Percentiles rank a stretch among this genome's conserved stretches.
phyloP scores from a whole-genome alignment of 805 yeast species.

The Debaryomyces maramus region DNA sequence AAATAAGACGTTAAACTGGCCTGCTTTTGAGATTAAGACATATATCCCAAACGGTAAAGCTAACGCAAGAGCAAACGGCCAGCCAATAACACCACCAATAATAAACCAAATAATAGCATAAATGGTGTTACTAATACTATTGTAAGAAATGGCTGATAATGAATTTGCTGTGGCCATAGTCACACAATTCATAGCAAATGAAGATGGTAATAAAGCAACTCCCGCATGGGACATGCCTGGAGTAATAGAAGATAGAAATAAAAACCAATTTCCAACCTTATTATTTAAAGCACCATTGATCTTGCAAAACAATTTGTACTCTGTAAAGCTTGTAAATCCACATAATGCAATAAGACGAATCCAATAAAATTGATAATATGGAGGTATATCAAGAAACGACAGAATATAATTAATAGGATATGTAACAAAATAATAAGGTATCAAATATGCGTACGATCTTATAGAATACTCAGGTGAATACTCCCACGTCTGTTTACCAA shows the following conservation, averaged over 20 bases:
- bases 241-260: slow-evolving; percentile 58
- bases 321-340: slow-evolving; percentile 47
- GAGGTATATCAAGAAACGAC: slow-evolving; percentile 15
- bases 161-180: slow-evolving; percentile 45
- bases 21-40: slow-evolving; percentile 5
- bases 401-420: slow-evolving; percentile 19
- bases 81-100: slow-evolving; percentile 79
- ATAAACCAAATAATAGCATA: slow-evolving; percentile 44
- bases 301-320: slow-evolving; percentile 49
- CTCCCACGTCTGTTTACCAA: slow-evolving; percentile 96
- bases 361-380: slow-evolving; percentile 49
- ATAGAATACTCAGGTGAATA: slow-evolving; percentile 88
- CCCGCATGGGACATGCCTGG: slow-evolving; percentile 92
- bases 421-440: slow-evolving; percentile 44
- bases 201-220: slow-evolving; percentile 80
- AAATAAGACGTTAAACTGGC: slow-evolving; percentile 5
- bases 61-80: slow-evolving; percentile 82
- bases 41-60: slow-evolving; percentile 59
- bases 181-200: slow-evolving; percentile 58
- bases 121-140: slow-evolving; percentile 7
- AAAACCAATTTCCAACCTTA: slow-evolving; percentile 56
- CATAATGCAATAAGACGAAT: slow-evolving; percentile 44
- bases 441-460: slow-evolving; percentile 77
- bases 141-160: slow-evolving; percentile 21
- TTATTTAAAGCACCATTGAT: slow-evolving; percentile 34